These are phyloP conservation scores for Xylaria flabelliformis DNA, from an alignment of 495 filamentous ascomycete species.

Conservation along the genomic window DNA sequence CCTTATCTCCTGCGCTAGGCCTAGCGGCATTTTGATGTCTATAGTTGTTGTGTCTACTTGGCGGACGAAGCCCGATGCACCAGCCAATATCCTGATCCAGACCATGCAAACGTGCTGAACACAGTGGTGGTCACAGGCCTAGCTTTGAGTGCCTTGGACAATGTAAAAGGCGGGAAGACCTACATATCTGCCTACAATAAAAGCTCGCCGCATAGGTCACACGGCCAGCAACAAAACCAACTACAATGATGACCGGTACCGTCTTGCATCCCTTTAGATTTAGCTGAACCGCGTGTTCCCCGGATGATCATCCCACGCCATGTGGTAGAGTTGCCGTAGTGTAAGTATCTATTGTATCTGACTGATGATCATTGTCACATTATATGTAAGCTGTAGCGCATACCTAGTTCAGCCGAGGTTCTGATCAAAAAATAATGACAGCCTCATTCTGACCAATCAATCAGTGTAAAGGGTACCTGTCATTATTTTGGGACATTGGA, in stretches of 20 bases:
- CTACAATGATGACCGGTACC: background rate
- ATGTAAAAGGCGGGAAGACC: background rate
- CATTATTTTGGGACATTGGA: too few species aligned
- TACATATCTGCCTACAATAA: too few species aligned
- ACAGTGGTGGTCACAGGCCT: conserved; percentile 3
- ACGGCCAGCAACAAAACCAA: background rate
- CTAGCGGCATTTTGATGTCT: background rate
- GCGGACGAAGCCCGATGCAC: conserved; percentile 4
- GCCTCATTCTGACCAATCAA: too few species aligned
- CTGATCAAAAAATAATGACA: too few species aligned
- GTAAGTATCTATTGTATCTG: background rate
- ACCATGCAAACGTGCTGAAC: conserved; percentile 9
- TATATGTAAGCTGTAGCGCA: background rate
- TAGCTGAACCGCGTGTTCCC: conserved; percentile 7
- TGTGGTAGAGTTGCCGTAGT: background rate
- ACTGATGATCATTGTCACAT: background rate
- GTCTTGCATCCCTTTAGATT: background rate
- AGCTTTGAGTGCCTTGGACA: background rate
- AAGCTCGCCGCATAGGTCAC: background rate
- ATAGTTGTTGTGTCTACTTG: background rate
- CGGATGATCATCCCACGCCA: conserved; percentile 19
- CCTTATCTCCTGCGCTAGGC: conserved; percentile 1
- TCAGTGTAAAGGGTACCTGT: too few species aligned
- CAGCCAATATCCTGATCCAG: conserved; percentile 13
- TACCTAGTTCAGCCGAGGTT: too few species aligned